Evolutionary conservation across 495 filamentous ascomycete genomes (phyloP), one percentile per base, ranked within the genome.

Genomic region (Talaromyces trachyspermus): DNA sequence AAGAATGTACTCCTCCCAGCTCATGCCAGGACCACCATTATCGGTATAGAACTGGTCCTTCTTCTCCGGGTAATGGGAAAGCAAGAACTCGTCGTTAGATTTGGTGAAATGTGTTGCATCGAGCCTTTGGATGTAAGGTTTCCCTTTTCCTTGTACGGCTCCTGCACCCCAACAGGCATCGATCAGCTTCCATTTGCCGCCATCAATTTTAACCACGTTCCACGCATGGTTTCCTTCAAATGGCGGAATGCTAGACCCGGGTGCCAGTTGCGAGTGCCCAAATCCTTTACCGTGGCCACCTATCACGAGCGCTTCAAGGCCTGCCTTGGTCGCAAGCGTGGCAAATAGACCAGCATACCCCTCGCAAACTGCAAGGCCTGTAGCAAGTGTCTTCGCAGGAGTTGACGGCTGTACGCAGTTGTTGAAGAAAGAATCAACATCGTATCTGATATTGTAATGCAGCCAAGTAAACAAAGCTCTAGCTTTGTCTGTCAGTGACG

Each of bases 151-250:
- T 59, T 65, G 39, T 51, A 84, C 60, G 36, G 55, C 56, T 9
- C 92, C 92, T 0, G 91, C 88, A 30, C 92, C 92, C 92, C 92
- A 98, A 61, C 92, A 96, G 2, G 81, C 51, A 55, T 98, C 92
- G 30, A 97, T 71, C 3, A 97, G 73, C 63, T 96, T 95, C 91
- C 91, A 98, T 49, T 83, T 77, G 2, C 84, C 84, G 32, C 80
- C 74, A 50, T 95, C 90, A 46, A 96, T 88, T 38, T 78, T 76
- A 14, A 96, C 86, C 0, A 83, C 92, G 56, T 91, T 97, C 92
- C 92, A 98, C 5, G 92, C 92, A 64, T 98, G 88, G 33, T 75
- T 78, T 3, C 64, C 62, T 0, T 70, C 54, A 50, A 81, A 74
- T 0, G 79, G 72, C 1, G 89, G 88, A 0, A 80, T 44, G 0